Conservation (phyloP, 2,329 filamentous ascomycete species). For the Hypocrella siamensis region DNA sequence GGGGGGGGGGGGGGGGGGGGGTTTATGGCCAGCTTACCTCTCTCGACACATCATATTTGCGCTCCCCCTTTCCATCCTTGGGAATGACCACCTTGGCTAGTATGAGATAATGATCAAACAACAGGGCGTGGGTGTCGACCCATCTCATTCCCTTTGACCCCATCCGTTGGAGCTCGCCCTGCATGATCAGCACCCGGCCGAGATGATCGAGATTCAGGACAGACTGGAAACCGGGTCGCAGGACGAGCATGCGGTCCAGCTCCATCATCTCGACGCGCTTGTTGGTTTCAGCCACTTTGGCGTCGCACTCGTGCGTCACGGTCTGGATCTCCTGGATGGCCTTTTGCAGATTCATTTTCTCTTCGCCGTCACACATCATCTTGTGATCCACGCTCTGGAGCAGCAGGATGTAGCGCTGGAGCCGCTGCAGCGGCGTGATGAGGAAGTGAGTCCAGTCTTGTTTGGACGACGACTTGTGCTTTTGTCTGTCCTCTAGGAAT, state of each 20-base stretch:
- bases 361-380: slow-evolving; percentile 70
- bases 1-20: too few species aligned
- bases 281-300: slow-evolving; percentile 79
- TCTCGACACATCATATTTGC: slow-evolving; percentile 89
- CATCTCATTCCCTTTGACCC: slow-evolving; percentile 81
- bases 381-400: slow-evolving; percentile 72
- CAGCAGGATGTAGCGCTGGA: slow-evolving; percentile 80
- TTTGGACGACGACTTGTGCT: slow-evolving; percentile 64
- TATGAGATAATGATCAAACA: slow-evolving; percentile 95
- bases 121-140: slow-evolving; percentile 82
- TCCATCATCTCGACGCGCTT: slow-evolving; percentile 84
- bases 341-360: slow-evolving; percentile 68
- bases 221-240: slow-evolving; percentile 76
- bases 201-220: slow-evolving; percentile 87
- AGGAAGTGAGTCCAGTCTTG: slow-evolving; percentile 90
- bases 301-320: slow-evolving; percentile 82
- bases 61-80: slow-evolving; percentile 55
- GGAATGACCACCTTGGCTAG: slow-evolving; percentile 64
- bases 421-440: slow-evolving; percentile 79
- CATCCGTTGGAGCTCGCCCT: slow-evolving; percentile 79
- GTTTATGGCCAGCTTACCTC: slow-evolving; percentile 34
- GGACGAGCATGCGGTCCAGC: slow-evolving; percentile 64
- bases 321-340: slow-evolving; percentile 85
- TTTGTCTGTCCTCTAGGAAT: slow-evolving; percentile 68
- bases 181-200: slow-evolving; percentile 76